A percentile compares a stretch with the other conserved stretches of the same genome.
Conservation (phyloP, 2,329 filamentous ascomycete genomes). For the Mariannaea sp. region DNA sequence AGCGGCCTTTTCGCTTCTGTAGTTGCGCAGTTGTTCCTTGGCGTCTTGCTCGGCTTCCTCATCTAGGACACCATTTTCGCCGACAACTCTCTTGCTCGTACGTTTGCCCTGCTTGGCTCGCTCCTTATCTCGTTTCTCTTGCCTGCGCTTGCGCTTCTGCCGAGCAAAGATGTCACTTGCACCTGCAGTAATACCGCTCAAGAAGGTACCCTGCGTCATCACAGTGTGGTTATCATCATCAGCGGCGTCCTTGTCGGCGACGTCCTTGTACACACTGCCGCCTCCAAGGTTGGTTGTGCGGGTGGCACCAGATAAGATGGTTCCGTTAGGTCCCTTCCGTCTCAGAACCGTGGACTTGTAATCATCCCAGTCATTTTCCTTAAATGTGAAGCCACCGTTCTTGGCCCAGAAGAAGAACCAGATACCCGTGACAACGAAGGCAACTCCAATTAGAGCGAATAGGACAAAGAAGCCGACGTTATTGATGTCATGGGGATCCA, state of each 20-base stretch:
- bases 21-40: slow-evolving; percentile 74
- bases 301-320: slow-evolving; percentile 80
- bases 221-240: slow-evolving; percentile 53
- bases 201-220: slow-evolving; percentile 50
- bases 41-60: slow-evolving; percentile 66
- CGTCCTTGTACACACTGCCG: slow-evolving; percentile 80
- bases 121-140: slow-evolving; percentile 51
- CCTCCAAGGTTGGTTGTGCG: slow-evolving; percentile 84
- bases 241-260: slow-evolving; percentile 72
- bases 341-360: slow-evolving; percentile 95
- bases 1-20: slow-evolving; percentile 85
- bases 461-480: slow-evolving; percentile 79
- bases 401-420: slow-evolving; percentile 99
- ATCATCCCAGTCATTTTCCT: slow-evolving; percentile 90
- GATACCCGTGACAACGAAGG: slow-evolving; percentile 74
- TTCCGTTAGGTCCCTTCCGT: slow-evolving; percentile 87
- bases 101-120: slow-evolving; percentile 51
- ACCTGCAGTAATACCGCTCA: slow-evolving; percentile 63
- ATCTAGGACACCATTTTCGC: slow-evolving; percentile 66
- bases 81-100: slow-evolving; percentile 50
- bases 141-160: slow-evolving; percentile 60
- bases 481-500: slow-evolving; percentile 62
- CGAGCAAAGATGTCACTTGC: slow-evolving; percentile 60
- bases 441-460: slow-evolving; percentile 81
- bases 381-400: slow-evolving; percentile 91